Base-by-base conservation (phyloP, 257 asterid species). In the Nicotiana sylvestris region DNA sequence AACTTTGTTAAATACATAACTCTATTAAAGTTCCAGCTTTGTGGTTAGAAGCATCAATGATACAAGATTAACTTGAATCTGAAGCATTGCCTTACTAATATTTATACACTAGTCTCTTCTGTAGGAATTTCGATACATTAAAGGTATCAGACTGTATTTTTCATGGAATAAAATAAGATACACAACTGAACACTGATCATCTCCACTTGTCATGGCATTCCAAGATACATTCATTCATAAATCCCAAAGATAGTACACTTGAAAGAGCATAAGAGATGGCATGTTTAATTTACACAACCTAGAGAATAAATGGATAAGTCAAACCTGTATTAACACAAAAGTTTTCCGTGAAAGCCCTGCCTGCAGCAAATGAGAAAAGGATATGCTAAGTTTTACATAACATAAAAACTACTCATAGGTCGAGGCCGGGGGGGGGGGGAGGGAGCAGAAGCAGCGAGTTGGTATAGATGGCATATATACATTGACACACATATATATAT, bases 241-340 rank as follows among this genome's bases (percentile, higher is more conserved):
- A 51, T 39, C 43, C 30, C 49, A 61, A 53, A 62, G 16, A 29
- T 61, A 81, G 56, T 6, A 81, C 78, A 32, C 30, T 81, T 81
- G n/a, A 81, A 37, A 66, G 49, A 49, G 29, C 56, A 81, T 65
- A 80, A 81, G 17, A 29, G 7, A 78, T 29, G 16, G 65, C 9
- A 9, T 76, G 37, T 9, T 76, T 51, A 15, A 21, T 76, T 29
- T 76, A 16, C 51, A 27, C 65, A 51, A 29, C 64, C 49, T 51
- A 79, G 39, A 76, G 84, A 61, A 76, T 58, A 88, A 67, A 86
- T 78, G 65, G 37, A 82, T 37, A 80, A 68, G 82, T 35, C 93
- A 86, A 88, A 96, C 98, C 99, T 96, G 99, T 85, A 96, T 96
- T 88, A 96, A 87, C 81, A 93, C 91, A 81, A 96, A 94, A 86